Evolutionary conservation across 1,139 yeast species (phyloP).

Genomic region (Diutina rugosa): DNA sequence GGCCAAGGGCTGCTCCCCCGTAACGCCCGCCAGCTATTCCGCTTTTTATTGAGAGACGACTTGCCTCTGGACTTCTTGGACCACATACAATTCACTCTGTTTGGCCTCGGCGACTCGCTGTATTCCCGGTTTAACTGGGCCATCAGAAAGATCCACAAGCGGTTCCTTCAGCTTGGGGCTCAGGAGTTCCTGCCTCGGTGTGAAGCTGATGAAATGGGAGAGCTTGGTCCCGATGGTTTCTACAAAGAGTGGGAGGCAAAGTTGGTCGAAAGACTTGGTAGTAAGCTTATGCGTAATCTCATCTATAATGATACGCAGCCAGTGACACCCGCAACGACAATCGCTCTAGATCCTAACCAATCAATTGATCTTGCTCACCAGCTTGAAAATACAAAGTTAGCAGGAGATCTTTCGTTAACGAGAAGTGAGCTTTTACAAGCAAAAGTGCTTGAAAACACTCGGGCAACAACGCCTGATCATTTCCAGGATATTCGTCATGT

Average conservation of each 20-base stretch:
- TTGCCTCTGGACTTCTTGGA: slow-evolving; percentile 53
- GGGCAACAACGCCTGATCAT: slow-evolving; percentile 61
- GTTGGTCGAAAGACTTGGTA: slow-evolving; percentile 5
- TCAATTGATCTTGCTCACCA: not conserved
- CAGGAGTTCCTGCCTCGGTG: slow-evolving; percentile 56
- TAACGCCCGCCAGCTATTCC: slow-evolving; percentile 64
- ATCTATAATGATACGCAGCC: not conserved
- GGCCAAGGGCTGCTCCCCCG: slow-evolving; percentile 94
- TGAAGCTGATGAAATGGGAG: slow-evolving; percentile 79
- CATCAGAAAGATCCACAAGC: slow-evolving; percentile 62
- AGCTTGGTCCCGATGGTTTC: slow-evolving; percentile 70
- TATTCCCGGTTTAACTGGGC: slow-evolving; percentile 85
- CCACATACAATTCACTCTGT: slow-evolving; percentile 53
- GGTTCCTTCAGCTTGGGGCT: slow-evolving; percentile 77
- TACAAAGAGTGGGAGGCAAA: slow-evolving; percentile 57
- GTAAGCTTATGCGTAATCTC: slow-evolving; percentile 2
- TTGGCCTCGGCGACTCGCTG: slow-evolving; percentile 94
- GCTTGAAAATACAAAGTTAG: not conserved
- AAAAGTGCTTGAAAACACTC: slow-evolving; percentile 28
- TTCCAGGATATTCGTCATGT: slow-evolving; percentile 83
- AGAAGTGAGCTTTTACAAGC: slow-evolving; percentile 18
- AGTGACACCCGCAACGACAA: not conserved
- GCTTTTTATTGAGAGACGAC: slow-evolving; percentile 51
- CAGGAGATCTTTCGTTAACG: slow-evolving; percentile 3
- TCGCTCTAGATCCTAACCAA: not conserved